Evolutionary conservation across 345 rosid genomes (phyloP).

Genomic region (Citrus medica): DNA sequence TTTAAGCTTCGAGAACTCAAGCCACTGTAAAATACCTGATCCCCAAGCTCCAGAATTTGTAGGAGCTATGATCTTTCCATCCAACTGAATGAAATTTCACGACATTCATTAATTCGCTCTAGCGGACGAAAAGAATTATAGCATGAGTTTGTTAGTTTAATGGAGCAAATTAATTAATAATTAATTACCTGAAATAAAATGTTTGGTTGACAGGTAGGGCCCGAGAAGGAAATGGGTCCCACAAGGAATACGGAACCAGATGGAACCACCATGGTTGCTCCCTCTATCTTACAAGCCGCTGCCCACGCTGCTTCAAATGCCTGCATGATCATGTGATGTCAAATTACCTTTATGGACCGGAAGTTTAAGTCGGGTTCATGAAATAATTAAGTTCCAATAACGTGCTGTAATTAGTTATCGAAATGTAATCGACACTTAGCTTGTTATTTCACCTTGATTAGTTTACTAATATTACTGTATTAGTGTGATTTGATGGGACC

Average conservation of each 20-base stretch:
- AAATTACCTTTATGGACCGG: not conserved
- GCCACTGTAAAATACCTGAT: slow-evolving; percentile 68
- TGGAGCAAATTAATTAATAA: not conserved
- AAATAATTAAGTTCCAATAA: not conserved
- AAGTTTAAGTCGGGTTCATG: not conserved
- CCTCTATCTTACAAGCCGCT: slow-evolving; percentile 62
- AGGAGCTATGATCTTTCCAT: slow-evolving; percentile 81
- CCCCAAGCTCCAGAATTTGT: slow-evolving; percentile 63
- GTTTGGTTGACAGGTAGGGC: slow-evolving; percentile 49
- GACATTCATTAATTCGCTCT: not conserved
- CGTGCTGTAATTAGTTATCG: not conserved
- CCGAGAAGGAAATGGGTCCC: slow-evolving; percentile 70
- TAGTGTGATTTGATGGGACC: not conserved
- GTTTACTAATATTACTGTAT: too few species aligned
- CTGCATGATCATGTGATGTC: slow-evolving; percentile 29
- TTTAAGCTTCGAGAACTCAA: slow-evolving; percentile 58
- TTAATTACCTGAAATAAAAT: slow-evolving; percentile 65
- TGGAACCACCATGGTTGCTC: slow-evolving; percentile 64
- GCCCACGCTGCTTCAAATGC: slow-evolving; percentile 78
- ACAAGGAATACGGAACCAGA: slow-evolving; percentile 67
- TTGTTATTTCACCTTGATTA: not conserved
- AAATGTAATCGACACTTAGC: too few species aligned
- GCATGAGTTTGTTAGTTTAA: not conserved
- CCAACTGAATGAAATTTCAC: slow-evolving; percentile 43
- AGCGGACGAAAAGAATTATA: not conserved